Base-by-base conservation (phyloP, 305 asterid species). In the Fraxinus dipetala region DNA sequence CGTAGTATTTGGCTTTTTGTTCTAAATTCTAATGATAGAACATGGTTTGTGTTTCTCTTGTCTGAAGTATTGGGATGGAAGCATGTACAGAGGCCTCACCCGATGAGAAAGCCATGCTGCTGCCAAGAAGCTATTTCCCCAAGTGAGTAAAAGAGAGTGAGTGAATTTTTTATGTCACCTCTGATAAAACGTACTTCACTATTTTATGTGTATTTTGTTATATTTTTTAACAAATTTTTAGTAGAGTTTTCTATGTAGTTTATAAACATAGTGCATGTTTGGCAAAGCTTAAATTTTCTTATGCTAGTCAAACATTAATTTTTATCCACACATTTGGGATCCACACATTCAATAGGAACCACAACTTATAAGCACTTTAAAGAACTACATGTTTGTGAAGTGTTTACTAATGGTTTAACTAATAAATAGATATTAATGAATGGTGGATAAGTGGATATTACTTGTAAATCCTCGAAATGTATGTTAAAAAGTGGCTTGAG, bases 101-200 rank as follows among this genome's bases (percentile, higher is more conserved):
- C 28, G 87, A 80, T 75, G 85, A 80, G 76, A 85, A 83, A 85
- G 80, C 82, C 61, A 48, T 72, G 82, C 84, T 83, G 85, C 87
- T 34, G 36, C 76, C 87, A 51, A 85, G 84, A 75, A 88, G 84
- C 76, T 90, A 91, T 84, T 89, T 95, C 78, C 97, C 97, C 24
- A 87, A 88, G 99, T 93, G 88, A 92, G 98, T 90, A 80, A 63
- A 85, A 74, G 76, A 20, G 13, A 22, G 74, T 61, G 35, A 79
- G 84, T 65, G 72, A 72, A 7, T 35, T 70, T 65, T 65, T 9
- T 76, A 20, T 61, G 70, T 61, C 31, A 22, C 70, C 35, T 26
- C 70, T 61, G 30, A 20, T 61, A 18, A 61, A 22, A 61, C 26
- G 7, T 20, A 61, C 30, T 22, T 61, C 20, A 6, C 20, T 54